Conservation (phyloP, 768 basidiomycete species). For the Tulasnella calospora region DNA sequence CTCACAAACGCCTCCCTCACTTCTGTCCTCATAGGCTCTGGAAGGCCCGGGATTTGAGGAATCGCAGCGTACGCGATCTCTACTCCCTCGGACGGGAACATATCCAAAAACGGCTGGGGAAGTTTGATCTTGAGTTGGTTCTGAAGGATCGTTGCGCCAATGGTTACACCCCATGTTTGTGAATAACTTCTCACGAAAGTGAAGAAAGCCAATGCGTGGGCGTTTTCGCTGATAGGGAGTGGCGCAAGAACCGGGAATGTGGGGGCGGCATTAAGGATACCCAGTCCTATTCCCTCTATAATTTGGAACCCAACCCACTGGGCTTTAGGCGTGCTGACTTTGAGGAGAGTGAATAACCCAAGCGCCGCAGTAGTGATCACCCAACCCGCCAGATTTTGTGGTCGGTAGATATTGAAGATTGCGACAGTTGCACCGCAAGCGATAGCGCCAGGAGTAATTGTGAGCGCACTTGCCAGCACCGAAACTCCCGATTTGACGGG, state of each 20-base stretch:
- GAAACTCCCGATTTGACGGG: too few relatives aligned
- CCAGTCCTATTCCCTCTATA: too few relatives aligned
- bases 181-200: slow-evolving; percentile 5
- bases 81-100: too few relatives aligned
- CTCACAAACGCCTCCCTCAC: too few relatives aligned
- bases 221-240: slow-evolving; percentile 21
- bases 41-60: too few relatives aligned
- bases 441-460: neutral
- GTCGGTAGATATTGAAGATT: slow-evolving; percentile 37
- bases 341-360: slow-evolving; percentile 35
- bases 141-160: slow-evolving; percentile 31
- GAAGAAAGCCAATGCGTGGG: slow-evolving; percentile 21
- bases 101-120: too few relatives aligned
- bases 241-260: slow-evolving; percentile 34
- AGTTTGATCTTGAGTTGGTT: too few relatives aligned
- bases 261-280: too few relatives aligned
- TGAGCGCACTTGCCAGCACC: too few relatives aligned
- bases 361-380: slow-evolving; percentile 36
- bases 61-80: too few relatives aligned
- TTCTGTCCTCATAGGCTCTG: too few relatives aligned
- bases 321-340: slow-evolving; percentile 2
- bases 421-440: neutral
- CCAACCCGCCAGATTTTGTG: slow-evolving; percentile 41
- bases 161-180: slow-evolving; percentile 46
- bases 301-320: slow-evolving; percentile 19